Conservation (phyloP, 331 rosid species). For the Prunus yedoensis region DNA sequence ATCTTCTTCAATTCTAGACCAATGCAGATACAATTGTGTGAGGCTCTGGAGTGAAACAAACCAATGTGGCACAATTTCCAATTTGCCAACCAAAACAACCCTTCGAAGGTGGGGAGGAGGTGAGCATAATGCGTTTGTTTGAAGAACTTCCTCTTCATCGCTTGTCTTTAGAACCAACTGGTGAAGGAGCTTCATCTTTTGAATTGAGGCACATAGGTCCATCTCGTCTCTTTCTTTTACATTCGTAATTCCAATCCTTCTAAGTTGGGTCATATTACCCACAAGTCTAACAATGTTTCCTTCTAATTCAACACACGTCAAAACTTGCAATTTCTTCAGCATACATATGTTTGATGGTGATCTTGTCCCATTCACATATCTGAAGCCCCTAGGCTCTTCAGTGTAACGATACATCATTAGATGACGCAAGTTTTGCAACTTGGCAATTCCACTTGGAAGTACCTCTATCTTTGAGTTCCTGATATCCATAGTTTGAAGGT, state of each 20-base stretch:
- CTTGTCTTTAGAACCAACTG: not conserved
- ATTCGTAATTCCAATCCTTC: not conserved
- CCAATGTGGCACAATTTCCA: too few relatives aligned
- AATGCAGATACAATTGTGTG: too few relatives aligned
- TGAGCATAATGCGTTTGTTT: too few relatives aligned
- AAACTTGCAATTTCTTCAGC: not conserved
- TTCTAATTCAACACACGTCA: not conserved
- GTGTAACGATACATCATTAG: not conserved
- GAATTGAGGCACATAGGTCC: not conserved
- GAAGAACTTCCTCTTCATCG: not conserved
- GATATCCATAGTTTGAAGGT: conserved; percentile 6
- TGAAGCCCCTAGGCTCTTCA: not conserved
- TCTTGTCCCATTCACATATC: not conserved
- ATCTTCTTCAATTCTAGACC: too few relatives aligned
- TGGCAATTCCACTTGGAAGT: not conserved
- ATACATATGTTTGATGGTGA: not conserved
- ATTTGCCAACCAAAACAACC: too few relatives aligned
- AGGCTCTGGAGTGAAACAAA: too few relatives aligned
- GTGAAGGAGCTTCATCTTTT: conserved; percentile 1
- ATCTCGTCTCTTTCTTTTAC: not conserved
- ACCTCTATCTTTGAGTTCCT: not conserved
- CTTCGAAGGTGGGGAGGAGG: too few relatives aligned
- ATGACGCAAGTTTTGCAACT: conserved; percentile 8
- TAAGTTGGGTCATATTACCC: not conserved
- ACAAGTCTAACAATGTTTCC: not conserved